These are phyloP conservation scores for Fusarium newnesense DNA, from an alignment of 2,329 filamentous ascomycete genomes.

Conservation along the genomic window DNA sequence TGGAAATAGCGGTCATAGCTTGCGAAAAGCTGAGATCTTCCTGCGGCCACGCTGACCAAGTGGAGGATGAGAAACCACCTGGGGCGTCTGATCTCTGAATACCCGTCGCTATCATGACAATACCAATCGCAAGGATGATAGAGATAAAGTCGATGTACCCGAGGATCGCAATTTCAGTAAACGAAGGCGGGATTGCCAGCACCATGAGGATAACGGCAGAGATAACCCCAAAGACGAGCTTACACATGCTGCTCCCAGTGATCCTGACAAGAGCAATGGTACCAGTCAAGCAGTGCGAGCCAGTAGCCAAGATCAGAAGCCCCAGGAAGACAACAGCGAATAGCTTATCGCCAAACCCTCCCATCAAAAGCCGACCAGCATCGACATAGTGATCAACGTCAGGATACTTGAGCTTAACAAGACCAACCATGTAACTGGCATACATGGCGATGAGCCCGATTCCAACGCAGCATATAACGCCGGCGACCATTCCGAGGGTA, in stretches of 20 bases:
- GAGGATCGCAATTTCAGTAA: conserved; percentile 60
- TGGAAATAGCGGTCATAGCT: conserved; percentile 70
- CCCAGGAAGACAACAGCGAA: conserved; percentile 69
- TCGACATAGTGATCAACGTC: conserved; percentile 74
- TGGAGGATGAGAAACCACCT: conserved; percentile 46
- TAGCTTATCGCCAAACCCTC: conserved; percentile 64
- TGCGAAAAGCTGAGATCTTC: conserved; percentile 59
- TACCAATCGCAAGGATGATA: conserved; percentile 70
- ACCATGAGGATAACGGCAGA: conserved; percentile 58
- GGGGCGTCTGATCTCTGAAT: conserved; percentile 50
- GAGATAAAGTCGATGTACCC: conserved; percentile 68
- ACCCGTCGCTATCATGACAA: conserved; percentile 74
- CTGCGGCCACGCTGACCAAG: conserved; percentile 58
- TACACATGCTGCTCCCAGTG: conserved; percentile 63
- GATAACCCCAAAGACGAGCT: conserved; percentile 57
- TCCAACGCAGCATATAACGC: conserved; percentile 53
- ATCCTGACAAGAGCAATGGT: conserved; percentile 75
- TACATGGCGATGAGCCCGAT: conserved; percentile 59
- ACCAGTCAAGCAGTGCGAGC: conserved; percentile 76
- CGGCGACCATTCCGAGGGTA: conserved; percentile 63
- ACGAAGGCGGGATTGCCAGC: conserved; percentile 58
- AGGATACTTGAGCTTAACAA: conserved; percentile 61
- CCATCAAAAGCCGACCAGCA: conserved; percentile 70
- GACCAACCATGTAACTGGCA: conserved; percentile 57
- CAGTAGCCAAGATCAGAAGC: conserved; percentile 74